Percentiles rank a stretch among this genome's conserved stretches.
These are phyloP conservation scores for Afroboletus lepidellus DNA, from an alignment of 1,284 basidiomycete species.

Conservation along the genomic window DNA sequence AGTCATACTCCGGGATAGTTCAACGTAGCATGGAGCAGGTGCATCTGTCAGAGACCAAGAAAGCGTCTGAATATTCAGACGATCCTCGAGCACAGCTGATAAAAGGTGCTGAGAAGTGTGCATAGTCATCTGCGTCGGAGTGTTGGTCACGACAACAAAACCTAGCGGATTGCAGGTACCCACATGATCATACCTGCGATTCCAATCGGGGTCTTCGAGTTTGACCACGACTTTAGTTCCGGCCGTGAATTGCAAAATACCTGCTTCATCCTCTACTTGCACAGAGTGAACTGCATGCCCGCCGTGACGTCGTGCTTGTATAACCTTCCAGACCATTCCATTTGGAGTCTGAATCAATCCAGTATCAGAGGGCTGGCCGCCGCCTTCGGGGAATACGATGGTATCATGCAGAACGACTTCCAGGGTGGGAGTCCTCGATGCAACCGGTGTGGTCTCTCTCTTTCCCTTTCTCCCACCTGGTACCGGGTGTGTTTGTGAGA, in stretches of 20 bases:
- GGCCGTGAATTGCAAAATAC: slow-evolving; percentile 45
- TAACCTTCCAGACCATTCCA: slow-evolving; percentile 56
- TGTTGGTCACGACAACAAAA: neutral
- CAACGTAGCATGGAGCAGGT: slow-evolving; percentile 73
- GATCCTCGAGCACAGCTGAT: slow-evolving; percentile 75
- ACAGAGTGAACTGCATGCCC: slow-evolving; percentile 81
- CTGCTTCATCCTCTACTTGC: slow-evolving; percentile 44
- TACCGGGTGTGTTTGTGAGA: slow-evolving; percentile 42
- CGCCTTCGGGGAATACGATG: slow-evolving; percentile 87
- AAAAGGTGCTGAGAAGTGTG: slow-evolving; percentile 84
- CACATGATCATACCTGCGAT: slow-evolving; percentile 78
- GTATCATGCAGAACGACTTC: slow-evolving; percentile 78
- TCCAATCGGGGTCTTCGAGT: slow-evolving; percentile 63
- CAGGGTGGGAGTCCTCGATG: slow-evolving; percentile 49
- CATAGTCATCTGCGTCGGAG: slow-evolving; percentile 64
- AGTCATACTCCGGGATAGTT: slow-evolving; percentile 70
- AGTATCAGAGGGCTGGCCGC: slow-evolving; percentile 82
- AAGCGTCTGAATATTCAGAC: slow-evolving; percentile 70
- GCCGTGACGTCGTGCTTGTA: slow-evolving; percentile 69
- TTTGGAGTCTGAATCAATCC: slow-evolving; percentile 54
- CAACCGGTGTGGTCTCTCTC: slow-evolving; percentile 40
- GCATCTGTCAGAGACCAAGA: slow-evolving; percentile 79
- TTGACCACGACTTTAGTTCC: slow-evolving; percentile 57
- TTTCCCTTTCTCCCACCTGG: slow-evolving; percentile 46
- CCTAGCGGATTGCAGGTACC: slow-evolving; percentile 23